These are phyloP conservation scores for Sporothrix phasma DNA, from an alignment of 2,329 filamentous ascomycete species.

Conservation along the genomic window DNA sequence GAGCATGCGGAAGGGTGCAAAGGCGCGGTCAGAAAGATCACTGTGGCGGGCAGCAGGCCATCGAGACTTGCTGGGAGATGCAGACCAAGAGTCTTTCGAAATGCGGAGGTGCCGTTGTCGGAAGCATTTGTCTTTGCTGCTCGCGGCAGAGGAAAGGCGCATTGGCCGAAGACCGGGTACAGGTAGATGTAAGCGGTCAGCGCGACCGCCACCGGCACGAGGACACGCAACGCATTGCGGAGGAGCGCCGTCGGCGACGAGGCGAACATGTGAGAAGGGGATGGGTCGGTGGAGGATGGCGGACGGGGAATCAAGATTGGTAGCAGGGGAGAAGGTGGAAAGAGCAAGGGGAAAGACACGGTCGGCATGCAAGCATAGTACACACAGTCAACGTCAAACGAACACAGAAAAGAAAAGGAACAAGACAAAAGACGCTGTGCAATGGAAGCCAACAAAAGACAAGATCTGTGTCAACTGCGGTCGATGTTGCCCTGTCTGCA, in stretches of 20 bases:
- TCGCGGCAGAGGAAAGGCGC: slow-evolving; percentile 59
- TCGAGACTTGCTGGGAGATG: slow-evolving; percentile 23
- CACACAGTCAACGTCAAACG: no score
- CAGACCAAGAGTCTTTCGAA: slow-evolving; percentile 31
- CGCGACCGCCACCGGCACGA: slow-evolving; percentile 56
- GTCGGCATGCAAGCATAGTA: no score
- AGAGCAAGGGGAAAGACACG: not conserved
- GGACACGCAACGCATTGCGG: slow-evolving; percentile 46
- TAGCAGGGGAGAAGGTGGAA: not conserved
- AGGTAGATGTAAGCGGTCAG: slow-evolving; percentile 74
- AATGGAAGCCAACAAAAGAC: no score
- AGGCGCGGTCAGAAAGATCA: slow-evolving; percentile 20
- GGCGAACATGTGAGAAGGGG: slow-evolving; percentile 40
- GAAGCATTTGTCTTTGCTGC: slow-evolving; percentile 6
- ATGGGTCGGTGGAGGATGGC: not conserved
- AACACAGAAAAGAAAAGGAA: no score
- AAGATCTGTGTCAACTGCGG: no score
- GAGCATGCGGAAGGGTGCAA: slow-evolving; percentile 75
- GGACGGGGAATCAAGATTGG: not conserved
- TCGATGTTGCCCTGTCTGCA: slow-evolving; percentile 1
- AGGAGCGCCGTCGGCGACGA: slow-evolving; percentile 36
- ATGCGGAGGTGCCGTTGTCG: slow-evolving; percentile 19
- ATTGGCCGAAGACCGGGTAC: slow-evolving; percentile 72
- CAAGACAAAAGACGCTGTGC: no score
- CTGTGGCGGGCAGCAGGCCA: slow-evolving; percentile 13